A percentile compares a stretch with the other conserved stretches of the same genome.
These are phyloP conservation scores for Xylaria scruposa DNA, from an alignment of 495 filamentous ascomycete genomes.

Conservation along the genomic window DNA sequence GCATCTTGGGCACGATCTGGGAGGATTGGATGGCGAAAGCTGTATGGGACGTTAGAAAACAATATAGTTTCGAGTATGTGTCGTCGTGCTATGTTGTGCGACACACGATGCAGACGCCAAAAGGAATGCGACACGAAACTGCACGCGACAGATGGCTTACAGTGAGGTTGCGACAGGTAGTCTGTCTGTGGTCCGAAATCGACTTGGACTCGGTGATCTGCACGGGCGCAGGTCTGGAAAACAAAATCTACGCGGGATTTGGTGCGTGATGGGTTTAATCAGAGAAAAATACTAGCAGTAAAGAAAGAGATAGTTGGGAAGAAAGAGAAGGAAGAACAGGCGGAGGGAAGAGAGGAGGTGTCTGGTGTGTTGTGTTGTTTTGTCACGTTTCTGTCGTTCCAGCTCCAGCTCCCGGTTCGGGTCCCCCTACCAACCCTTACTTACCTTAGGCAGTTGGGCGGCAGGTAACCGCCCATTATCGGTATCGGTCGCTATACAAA, in stretches of 20 bases:
- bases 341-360: constrained; percentile 21
- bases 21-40: constrained; percentile 33
- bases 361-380: constrained; percentile 2
- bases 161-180: constrained; percentile 17
- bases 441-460: background rate
- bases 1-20: constrained; percentile 46
- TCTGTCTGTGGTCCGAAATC: background rate
- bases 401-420: constrained; percentile 4
- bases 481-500: background rate
- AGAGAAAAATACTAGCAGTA: background rate
- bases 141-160: constrained; percentile 23
- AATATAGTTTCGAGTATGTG: constrained; percentile 19
- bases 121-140: constrained; percentile 38
- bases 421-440: background rate
- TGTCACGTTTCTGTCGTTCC: background rate
- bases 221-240: background rate
- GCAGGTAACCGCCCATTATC: constrained; percentile 3
- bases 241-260: background rate
- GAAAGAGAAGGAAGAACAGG: constrained; percentile 4
- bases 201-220: background rate
- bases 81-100: constrained; percentile 27
- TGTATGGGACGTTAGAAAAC: constrained; percentile 37
- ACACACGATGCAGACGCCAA: constrained; percentile 32
- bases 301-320: constrained; percentile 10
- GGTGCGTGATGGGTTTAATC: background rate